These are phyloP conservation scores for Apiospora phragmitis DNA, from an alignment of 2,329 filamentous ascomycete genomes.

Conservation along the genomic window DNA sequence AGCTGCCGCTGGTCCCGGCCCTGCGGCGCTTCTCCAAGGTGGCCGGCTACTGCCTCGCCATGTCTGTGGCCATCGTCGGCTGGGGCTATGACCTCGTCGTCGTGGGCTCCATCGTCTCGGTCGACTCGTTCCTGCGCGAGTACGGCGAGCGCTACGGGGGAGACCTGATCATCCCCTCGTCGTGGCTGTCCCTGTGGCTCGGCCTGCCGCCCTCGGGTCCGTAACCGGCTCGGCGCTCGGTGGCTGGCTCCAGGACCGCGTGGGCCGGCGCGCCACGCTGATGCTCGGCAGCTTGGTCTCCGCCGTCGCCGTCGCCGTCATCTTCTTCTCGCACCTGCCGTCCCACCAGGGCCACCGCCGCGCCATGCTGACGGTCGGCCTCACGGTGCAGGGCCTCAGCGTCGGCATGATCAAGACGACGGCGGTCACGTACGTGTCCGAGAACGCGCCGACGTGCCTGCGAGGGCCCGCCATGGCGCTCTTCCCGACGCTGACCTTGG, in stretches of 20 bases:
- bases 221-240: conserved; percentile 38
- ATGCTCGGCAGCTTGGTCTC: conserved; percentile 37
- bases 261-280: conserved; percentile 39
- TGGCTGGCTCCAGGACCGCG: conserved; percentile 41
- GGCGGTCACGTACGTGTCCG: conserved; percentile 50
- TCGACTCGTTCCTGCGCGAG: conserved; percentile 22
- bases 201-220: conserved; percentile 38
- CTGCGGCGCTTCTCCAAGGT: conserved; percentile 13
- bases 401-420: conserved; percentile 46
- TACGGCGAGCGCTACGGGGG: conserved; percentile 34
- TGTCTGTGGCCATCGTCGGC: conserved; percentile 14
- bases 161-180: conserved; percentile 39
- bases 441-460: conserved; percentile 46
- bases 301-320: conserved; percentile 36
- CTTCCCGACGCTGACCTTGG: conserved; percentile 48
- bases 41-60: conserved; percentile 13
- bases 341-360: conserved; percentile 20
- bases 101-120: conserved; percentile 12
- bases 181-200: conserved; percentile 47
- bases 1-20: conserved; percentile 5
- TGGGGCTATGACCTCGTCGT: conserved; percentile 17
- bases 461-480: conserved; percentile 49
- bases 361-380: conserved; percentile 43
- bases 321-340: conserved; percentile 34
- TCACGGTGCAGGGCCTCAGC: conserved; percentile 45